phyloP scores from a whole-genome alignment of 352 stramenopile genomes.

The Globisporangium cylindrosporum region DNA sequence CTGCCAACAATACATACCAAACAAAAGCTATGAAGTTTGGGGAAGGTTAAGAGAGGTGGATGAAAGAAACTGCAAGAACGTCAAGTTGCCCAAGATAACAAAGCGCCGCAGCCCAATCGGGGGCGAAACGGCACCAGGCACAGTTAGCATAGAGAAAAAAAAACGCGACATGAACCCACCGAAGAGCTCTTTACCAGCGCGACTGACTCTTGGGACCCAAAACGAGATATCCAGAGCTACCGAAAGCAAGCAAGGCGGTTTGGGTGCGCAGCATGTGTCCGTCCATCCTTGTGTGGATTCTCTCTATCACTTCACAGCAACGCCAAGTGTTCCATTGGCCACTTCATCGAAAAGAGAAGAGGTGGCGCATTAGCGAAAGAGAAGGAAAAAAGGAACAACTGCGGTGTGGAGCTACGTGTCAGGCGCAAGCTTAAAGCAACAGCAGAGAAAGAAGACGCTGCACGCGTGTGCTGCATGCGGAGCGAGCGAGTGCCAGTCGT shows the following conservation, averaged over 20 bases:
- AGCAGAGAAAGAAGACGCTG: background rate
- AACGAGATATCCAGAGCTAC: background rate
- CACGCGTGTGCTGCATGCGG: background rate
- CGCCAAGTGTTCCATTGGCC: background rate
- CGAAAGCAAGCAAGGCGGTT: background rate
- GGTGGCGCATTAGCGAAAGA: background rate
- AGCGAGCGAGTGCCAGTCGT: background rate
- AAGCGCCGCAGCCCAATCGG: background rate
- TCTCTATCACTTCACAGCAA: background rate
- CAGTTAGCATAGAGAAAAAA: too few species aligned
- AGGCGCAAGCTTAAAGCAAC: too few species aligned
- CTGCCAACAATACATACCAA: too few species aligned
- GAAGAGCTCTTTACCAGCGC: too few species aligned
- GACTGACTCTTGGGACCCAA: too few species aligned
- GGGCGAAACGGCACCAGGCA: background rate
- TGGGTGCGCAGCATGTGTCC: background rate
- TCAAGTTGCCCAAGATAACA: background rate
- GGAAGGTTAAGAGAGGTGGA: background rate
- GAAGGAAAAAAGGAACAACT: conserved; percentile 2
- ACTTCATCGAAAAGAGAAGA: background rate
- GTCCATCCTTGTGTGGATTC: background rate
- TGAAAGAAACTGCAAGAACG: background rate
- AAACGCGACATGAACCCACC: too few species aligned
- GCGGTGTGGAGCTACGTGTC: background rate
- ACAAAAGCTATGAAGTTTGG: background rate